Evolutionary conservation across 306 rosid genomes (phyloP), one percentile per base, ranked within the genome.

Genomic region (Dryas octopetala): DNA sequence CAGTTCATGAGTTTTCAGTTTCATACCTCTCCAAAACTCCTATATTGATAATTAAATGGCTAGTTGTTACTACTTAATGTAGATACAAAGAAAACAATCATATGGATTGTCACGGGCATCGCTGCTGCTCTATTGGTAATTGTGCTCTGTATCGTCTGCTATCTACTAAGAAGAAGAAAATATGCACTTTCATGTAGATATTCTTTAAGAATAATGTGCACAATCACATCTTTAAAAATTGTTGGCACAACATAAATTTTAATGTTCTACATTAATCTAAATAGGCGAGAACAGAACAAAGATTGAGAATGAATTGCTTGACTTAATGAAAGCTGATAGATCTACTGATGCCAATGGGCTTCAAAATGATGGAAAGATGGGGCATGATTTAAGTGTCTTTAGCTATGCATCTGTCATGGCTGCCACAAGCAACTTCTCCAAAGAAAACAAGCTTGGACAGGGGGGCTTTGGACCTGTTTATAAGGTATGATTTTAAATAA

Each of bases 381-480:
- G 58, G 7, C 51, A 59, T 13, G 47, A 80, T 70, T 63, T 74
- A 43, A 60, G 55, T 4, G 3, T 59, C 0, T 74, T 49, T 51
- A 67, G n/a, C 15, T 74, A 59, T 44, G 75, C 63, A 48, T 68
- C 53, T 13, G 17, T 80, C 6, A 10, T 45, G 65, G 26, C 60
- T 13, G 73, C 60, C 58, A 68, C 73, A 12, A 2, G 4, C 26
- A 68, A 68, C 60, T 68, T 68, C 23, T 49, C 47, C 1, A 14
- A 49, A 6, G 73, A 50, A 14, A 68, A 51, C 23, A 50, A 15
- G 11, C 73, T 68, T 3, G 73, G 73, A 7, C 47, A 15, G 9
- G 73, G 73, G 5, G 73, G 73, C 1, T 68, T 50, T 32, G 73
- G 73, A 14, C 73, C 73, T 28, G 73, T 68, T 32, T 68, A 68